These are phyloP conservation scores for Bretschneidera sinensis DNA, from an alignment of 345 rosid genomes.

Conservation along the genomic window DNA sequence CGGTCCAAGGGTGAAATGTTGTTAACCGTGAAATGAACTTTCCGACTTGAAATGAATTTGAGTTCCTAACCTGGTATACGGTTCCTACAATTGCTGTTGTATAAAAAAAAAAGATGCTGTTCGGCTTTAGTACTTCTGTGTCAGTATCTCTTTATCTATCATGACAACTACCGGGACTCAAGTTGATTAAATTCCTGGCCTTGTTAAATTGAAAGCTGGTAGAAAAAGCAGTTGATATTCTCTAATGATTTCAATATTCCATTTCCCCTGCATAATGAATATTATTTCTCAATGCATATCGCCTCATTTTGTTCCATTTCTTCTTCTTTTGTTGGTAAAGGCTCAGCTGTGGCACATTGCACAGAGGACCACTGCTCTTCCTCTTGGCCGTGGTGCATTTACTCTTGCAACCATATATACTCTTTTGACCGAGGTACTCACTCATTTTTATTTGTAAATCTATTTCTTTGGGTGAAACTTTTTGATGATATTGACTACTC, in stretches of 20 bases:
- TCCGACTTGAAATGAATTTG: too few relatives aligned
- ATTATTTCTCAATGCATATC: background rate
- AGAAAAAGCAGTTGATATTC: background rate
- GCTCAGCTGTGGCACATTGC: conserved; percentile 96
- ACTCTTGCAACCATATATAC: conserved; percentile 90
- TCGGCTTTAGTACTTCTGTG: background rate
- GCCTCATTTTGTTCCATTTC: conserved; percentile 9
- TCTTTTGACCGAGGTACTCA: conserved; percentile 75
- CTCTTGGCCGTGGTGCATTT: conserved; percentile 96
- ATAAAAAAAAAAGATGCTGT: background rate
- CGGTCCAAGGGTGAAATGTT: background rate
- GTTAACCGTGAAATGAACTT: background rate
- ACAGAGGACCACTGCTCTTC: conserved; percentile 95
- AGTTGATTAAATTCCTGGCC: background rate
- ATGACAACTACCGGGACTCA: background rate
- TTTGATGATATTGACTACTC: conserved; percentile 17
- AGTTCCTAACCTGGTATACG: background rate
- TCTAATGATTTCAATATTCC: background rate
- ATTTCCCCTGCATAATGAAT: background rate
- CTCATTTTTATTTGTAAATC: background rate
- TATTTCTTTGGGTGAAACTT: background rate
- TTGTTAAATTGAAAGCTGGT: background rate
- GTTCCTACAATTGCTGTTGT: too few relatives aligned
- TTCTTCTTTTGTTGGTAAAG: conserved; percentile 34
- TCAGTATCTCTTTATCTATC: background rate